phyloP scores from a whole-genome alignment of 345 rosid genomes.

The Sonneratia alba region DNA sequence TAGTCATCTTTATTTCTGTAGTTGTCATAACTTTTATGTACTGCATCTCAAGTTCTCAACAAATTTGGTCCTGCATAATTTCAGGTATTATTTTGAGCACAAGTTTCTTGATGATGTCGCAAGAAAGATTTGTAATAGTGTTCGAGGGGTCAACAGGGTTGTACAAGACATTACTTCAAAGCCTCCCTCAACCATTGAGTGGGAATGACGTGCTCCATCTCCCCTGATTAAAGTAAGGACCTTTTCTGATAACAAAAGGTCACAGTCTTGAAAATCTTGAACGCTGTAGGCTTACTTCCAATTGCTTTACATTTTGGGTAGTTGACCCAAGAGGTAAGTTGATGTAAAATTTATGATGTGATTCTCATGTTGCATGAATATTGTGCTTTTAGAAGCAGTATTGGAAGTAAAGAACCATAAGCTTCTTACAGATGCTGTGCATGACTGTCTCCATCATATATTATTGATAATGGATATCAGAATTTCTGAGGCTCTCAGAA shows the following conservation, averaged over 20 bases:
- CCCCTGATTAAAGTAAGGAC: not conserved
- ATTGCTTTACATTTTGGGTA: too few species aligned
- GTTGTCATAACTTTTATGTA: not conserved
- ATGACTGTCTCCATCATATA: too few species aligned
- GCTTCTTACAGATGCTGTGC: too few species aligned
- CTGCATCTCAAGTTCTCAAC: not conserved
- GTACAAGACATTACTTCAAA: conserved; percentile 95
- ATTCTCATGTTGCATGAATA: too few species aligned
- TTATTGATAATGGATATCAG: too few species aligned
- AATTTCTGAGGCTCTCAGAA: too few species aligned
- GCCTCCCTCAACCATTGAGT: conserved; percentile 97
- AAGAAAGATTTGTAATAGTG: conserved; percentile 84
- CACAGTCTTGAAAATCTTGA: not conserved
- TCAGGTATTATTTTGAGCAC: conserved; percentile 92
- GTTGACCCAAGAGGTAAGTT: not conserved
- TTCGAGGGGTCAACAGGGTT: conserved; percentile 90
- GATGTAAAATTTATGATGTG: not conserved
- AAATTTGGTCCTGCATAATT: conserved; percentile 4
- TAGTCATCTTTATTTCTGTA: not conserved
- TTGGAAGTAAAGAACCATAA: too few species aligned
- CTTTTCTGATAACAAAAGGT: not conserved
- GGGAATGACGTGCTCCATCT: conserved; percentile 47
- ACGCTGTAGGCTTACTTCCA: not conserved
- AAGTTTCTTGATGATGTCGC: conserved; percentile 82
- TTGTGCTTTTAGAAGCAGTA: too few species aligned